Percentiles rank a stretch among this genome's conserved stretches.
Conservation (phyloP, 208 protist species). For the Acanthamoeba royreba region DNA sequence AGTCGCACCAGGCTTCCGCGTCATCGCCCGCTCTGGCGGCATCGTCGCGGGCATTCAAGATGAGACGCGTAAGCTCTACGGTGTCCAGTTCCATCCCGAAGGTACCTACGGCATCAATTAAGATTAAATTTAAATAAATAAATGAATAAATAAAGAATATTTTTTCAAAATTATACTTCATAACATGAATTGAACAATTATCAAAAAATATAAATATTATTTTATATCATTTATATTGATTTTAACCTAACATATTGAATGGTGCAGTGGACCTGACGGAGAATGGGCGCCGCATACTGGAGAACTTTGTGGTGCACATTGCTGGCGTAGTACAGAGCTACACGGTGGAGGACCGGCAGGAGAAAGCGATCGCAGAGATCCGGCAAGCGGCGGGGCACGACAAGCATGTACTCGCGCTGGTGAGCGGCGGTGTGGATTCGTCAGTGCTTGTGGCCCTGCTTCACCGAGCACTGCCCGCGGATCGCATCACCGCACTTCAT, state of each 20-base stretch:
- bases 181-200: no score
- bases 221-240: no score
- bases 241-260: no score
- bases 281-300: conserved; percentile 89
- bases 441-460: conserved; percentile 95
- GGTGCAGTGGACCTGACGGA: conserved; percentile 89
- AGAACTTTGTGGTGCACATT: conserved; percentile 91
- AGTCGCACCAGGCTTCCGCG: conserved; percentile 69
- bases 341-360: conserved; percentile 88
- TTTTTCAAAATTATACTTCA: no score
- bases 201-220: no score
- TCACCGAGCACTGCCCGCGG: conserved; percentile 90
- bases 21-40: conserved; percentile 56
- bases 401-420: conserved; percentile 91
- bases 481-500: conserved; percentile 93
- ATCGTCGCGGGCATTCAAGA: conserved; percentile 80
- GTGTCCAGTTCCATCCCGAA: conserved; percentile 98
- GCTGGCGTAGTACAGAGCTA: conserved; percentile 78
- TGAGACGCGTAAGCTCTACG: conserved; percentile 79
- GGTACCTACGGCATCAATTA: not conserved
- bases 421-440: conserved; percentile 97
- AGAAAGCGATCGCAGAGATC: conserved; percentile 88
- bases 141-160: no score
- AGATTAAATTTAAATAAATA: no score
- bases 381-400: conserved; percentile 79